Conservation (phyloP, 2,329 filamentous ascomycete genomes). For the Helotiales sp. region DNA sequence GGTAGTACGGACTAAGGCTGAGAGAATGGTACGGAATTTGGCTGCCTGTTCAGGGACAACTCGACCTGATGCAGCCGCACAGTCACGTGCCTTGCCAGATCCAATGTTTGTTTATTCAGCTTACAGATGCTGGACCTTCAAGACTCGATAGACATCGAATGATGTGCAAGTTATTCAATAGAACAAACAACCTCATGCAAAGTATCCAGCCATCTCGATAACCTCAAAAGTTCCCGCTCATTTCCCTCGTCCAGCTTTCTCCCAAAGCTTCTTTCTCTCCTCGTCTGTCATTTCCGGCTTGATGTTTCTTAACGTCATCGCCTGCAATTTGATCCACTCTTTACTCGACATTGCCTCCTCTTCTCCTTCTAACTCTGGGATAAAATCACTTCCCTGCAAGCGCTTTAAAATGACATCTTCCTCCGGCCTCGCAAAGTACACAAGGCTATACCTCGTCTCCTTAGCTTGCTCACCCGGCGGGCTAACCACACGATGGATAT, state of each 20-base stretch:
- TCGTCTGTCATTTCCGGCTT: slow-evolving; percentile 22
- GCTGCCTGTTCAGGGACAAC: no score
- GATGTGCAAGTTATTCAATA: not conserved
- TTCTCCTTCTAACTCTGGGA: slow-evolving; percentile 30
- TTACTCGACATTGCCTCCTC: slow-evolving; percentile 34
- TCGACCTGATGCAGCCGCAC: no score
- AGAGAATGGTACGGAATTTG: no score
- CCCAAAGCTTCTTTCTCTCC: slow-evolving; percentile 33
- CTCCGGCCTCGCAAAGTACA: slow-evolving; percentile 59
- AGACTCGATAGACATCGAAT: not conserved
- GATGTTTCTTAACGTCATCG: slow-evolving; percentile 31
- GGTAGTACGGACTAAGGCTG: no score
- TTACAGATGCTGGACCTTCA: no score
- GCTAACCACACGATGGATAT: slow-evolving; percentile 44
- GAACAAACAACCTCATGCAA: no score
- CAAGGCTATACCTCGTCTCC: slow-evolving; percentile 53
- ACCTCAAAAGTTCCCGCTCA: no score
- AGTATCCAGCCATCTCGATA: no score
- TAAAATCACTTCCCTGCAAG: slow-evolving; percentile 34
- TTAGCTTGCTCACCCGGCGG: slow-evolving; percentile 40
- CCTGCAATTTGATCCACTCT: slow-evolving; percentile 37
- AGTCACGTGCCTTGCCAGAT: no score
- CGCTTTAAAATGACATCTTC: slow-evolving; percentile 47
- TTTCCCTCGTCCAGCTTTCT: slow-evolving; percentile 29
- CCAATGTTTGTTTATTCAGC: not conserved